Percentiles rank a stretch among this genome's conserved stretches.
These are phyloP conservation scores for Meira miltonrushii DNA, from an alignment of 1,284 basidiomycete species.

Conservation along the genomic window DNA sequence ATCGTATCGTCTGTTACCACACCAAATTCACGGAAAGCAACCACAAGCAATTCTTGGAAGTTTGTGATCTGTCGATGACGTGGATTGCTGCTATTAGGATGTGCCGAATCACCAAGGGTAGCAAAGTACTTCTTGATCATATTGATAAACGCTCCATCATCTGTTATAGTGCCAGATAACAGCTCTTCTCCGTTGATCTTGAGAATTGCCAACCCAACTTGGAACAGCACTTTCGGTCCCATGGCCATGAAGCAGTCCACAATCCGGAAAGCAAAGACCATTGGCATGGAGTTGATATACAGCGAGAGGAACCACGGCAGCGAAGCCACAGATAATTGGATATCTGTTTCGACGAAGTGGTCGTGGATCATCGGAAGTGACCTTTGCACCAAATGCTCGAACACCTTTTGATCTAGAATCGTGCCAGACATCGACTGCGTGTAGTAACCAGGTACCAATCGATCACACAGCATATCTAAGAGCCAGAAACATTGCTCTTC, in stretches of 20 bases:
- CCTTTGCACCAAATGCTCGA: constrained; percentile 88
- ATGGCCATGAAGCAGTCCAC: constrained; percentile 99
- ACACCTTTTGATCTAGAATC: constrained; percentile 92
- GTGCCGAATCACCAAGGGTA: constrained; percentile 87
- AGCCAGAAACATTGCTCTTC: constrained; percentile 99
- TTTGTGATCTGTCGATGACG: constrained; percentile 89
- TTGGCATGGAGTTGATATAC: constrained; percentile 97
- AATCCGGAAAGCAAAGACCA: constrained; percentile 97
- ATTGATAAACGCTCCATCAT: constrained; percentile 91
- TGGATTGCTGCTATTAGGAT: constrained; percentile 81
- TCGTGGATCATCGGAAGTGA: constrained; percentile 75
- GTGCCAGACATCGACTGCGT: constrained; percentile 99
- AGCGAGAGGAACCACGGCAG: constrained; percentile 89
- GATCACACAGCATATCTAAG: constrained; percentile 87
- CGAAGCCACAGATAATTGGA: constrained; percentile 93
- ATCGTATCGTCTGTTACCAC: constrained; percentile 94
- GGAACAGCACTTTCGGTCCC: constrained; percentile 97
- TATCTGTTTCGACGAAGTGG: constrained; percentile 84
- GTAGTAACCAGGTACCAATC: constrained; percentile 93
- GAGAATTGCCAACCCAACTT: constrained; percentile 87
- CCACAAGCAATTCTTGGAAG: constrained; percentile 79
- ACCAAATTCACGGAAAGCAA: constrained; percentile 73
- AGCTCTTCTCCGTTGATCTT: constrained; percentile 96
- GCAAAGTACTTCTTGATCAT: constrained; percentile 70
- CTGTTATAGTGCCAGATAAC: constrained; percentile 72